Evolutionary conservation across 257 asterid genomes (phyloP), one percentile per base, ranked within the genome.

Genomic region (Catharanthus roseus): DNA sequence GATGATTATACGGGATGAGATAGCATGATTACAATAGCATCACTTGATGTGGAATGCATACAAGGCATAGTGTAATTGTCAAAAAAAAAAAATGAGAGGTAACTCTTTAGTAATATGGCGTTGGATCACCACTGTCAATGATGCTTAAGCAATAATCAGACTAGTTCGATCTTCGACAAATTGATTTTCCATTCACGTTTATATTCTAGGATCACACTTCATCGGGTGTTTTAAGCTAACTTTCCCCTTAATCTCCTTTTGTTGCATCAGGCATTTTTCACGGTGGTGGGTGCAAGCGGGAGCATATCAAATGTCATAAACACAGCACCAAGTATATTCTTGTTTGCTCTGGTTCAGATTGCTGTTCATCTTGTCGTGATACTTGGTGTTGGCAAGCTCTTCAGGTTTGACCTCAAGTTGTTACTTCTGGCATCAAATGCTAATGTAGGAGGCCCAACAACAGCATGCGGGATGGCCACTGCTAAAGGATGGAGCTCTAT

Each of bases 381-480:
- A 67, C 96, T 93, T 4, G 97, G 97, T 16, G 5, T 89, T 19
- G 97, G 97, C 41, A 93, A 83, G 77, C 71, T 93, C 82, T 71
- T 93, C 55, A 71, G 87, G 16, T 69, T 93, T 31, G 98, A 93
- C 51, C 96, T 78, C 31, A 91, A 79, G 76, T 70, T 80, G 67
- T 72, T 93, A 85, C 96, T 93, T n/a, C 34, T 91, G 55, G 98
- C 98, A 63, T 93, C 98, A 12, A 93, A 93, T 54, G 98, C 98
- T n/a, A 93, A 93, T 11, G 98, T 91, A 2, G 97, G 97, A 7
- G 98, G 97, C 31, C 98, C 97, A 1, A 91, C 98, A 6, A 93
- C 98, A 38, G 98, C 97, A 15, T 81, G 96, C 71, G 97, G 97
- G 53, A 91, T 93, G 98, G 98, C 98, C 78, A 89, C 95, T 38